These are phyloP conservation scores for Cladophialophora bantiana DNA, from an alignment of 2,329 filamentous ascomycete species.

Conservation along the genomic window DNA sequence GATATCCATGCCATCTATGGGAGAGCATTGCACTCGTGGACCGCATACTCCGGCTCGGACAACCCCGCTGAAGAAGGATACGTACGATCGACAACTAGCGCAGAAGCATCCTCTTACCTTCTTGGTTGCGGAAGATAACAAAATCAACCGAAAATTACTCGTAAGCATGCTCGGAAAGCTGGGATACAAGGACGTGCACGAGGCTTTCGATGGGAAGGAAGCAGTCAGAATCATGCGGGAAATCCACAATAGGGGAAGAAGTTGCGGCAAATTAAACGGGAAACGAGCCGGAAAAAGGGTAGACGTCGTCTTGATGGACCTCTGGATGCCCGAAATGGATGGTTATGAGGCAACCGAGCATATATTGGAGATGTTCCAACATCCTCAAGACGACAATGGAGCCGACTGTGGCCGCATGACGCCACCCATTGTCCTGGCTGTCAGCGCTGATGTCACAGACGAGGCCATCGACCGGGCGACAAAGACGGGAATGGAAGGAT, in stretches of 20 bases:
- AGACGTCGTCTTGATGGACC: conserved; percentile 74
- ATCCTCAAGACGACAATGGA: conserved; percentile 31
- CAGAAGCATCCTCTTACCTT: conserved; percentile 69
- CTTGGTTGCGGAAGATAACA: conserved; percentile 75
- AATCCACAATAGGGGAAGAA: conserved; percentile 43
- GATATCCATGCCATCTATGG: conserved; percentile 10
- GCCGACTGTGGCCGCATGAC: conserved; percentile 20
- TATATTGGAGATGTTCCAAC: conserved; percentile 63
- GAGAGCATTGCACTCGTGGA: not conserved
- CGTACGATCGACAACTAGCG: conserved; percentile 63
- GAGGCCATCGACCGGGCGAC: conserved; percentile 66
- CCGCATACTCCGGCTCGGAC: conserved; percentile 6
- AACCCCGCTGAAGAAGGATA: conserved; percentile 18
- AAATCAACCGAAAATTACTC: conserved; percentile 72
- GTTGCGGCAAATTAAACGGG: conserved; percentile 17
- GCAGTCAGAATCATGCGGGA: conserved; percentile 68
- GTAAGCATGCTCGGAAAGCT: conserved; percentile 72
- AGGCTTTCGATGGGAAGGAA: conserved; percentile 73
- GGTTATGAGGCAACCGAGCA: conserved; percentile 72
- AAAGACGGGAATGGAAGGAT: conserved; percentile 70
- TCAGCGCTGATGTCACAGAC: conserved; percentile 72
- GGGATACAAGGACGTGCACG: conserved; percentile 67
- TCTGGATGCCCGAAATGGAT: conserved; percentile 79
- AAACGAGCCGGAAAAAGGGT: conserved; percentile 48
- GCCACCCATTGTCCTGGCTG: conserved; percentile 62